Evolutionary conservation across 225 moss, liverwort and hornwort species (phyloP), one percentile per base, ranked within the genome.

Genomic region (Physcomitrium patens): DNA sequence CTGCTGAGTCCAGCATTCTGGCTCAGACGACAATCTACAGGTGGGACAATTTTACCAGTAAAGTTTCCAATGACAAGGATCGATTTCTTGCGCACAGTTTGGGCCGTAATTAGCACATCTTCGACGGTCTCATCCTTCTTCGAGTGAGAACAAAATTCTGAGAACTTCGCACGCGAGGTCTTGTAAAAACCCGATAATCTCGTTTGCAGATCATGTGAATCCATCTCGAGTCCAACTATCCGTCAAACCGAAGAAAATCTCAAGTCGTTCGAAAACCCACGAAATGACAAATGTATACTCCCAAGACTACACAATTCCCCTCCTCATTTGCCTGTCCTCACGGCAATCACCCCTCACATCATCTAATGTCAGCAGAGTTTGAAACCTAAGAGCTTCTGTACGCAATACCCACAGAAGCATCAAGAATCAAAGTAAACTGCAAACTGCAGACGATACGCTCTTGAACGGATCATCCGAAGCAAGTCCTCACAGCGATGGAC

Each of bases 61-160:
- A 42, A 53, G 53, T 68, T 73, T 45, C 80, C 84, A 60, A 74
- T 84, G 13, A 80, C 48, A 14, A 80, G 73, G 24, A 69, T 73
- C 65, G 73, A 73, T 14, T 84, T 84, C 80, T 65, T 80, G 22
- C 80, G 53, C 77, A 53, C 60, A 42, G 70, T 57, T 9, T 60
- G 65, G 12, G 83, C 59, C 53, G 69, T 78, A 56, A 75, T 71
- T 9, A 75, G 70, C 10, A 78, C 64, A 37, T 77, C 77, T 0
- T 77, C 84, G 5, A 10, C 43, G 54, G 48, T 56, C 12, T 48
- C 17, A 41, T 56, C 63, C 14, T 65, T 65, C 71, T 70, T 70
- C 6, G 18, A 18, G 45, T 2, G 13, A 26, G 31, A 3, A 7
- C 18, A 58, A 51, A 76, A 72, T 12, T 48, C 67, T 9, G 76